A percentile compares a stretch with the other conserved stretches of the same genome.
phyloP scores from a whole-genome alignment of 2,329 filamentous ascomycete species.

The Endocalyx cinctus region DNA sequence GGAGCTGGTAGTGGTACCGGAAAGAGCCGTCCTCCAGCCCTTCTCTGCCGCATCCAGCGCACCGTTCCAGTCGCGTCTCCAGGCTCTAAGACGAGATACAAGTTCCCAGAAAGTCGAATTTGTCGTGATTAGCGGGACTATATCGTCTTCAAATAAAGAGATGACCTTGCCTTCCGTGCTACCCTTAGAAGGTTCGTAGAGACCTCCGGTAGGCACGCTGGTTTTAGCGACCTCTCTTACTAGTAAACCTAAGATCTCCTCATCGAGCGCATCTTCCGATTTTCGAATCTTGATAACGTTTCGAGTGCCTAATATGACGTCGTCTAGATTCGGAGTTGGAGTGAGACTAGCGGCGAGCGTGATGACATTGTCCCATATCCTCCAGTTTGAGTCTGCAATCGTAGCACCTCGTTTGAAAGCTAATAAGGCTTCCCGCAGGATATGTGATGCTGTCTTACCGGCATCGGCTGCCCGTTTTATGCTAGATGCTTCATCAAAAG shows the following conservation, averaged over 20 bases:
- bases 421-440: slow-evolving; percentile 69
- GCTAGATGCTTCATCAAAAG: too few relatives aligned
- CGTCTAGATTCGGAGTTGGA: slow-evolving; percentile 64
- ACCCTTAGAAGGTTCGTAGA: slow-evolving; percentile 48
- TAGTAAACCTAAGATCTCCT: slow-evolving; percentile 65
- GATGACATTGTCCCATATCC: slow-evolving; percentile 96
- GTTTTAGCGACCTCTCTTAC: slow-evolving; percentile 60
- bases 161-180: slow-evolving; percentile 60
- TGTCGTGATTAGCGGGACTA: slow-evolving; percentile 80
- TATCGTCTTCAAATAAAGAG: slow-evolving; percentile 65
- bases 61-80: slow-evolving; percentile 63
- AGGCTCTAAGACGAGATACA: slow-evolving; percentile 66
- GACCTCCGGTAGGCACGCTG: slow-evolving; percentile 18
- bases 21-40: slow-evolving; percentile 72
- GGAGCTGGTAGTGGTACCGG: too few relatives aligned
- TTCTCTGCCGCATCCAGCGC: slow-evolving; percentile 84
- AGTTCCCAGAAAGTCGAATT: slow-evolving; percentile 74
- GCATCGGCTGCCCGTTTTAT: slow-evolving; percentile 23
- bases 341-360: slow-evolving; percentile 75
- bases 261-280: slow-evolving; percentile 75
- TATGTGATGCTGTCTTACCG: slow-evolving; percentile 48
- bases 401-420: slow-evolving; percentile 85
- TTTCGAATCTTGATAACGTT: slow-evolving; percentile 73
- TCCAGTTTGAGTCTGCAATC: slow-evolving; percentile 79
- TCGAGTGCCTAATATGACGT: slow-evolving; percentile 71